Evolutionary conservation across 352 stramenopile genomes (phyloP).

Genomic region (Pythium aristosporum): DNA sequence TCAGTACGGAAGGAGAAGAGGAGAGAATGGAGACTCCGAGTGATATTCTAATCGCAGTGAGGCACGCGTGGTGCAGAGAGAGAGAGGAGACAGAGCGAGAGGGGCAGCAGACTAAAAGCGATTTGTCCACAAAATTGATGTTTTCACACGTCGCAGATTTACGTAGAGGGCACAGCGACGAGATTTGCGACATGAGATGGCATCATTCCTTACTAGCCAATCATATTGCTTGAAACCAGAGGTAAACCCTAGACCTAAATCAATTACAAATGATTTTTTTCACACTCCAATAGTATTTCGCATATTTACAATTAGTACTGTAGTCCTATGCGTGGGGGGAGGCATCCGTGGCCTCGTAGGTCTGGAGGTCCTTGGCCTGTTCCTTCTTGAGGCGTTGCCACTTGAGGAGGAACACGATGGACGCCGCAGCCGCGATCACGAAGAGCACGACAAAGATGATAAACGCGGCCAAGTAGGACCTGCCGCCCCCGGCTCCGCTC

Average conservation of each 20-base stretch:
- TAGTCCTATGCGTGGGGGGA: background rate
- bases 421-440: constrained; percentile 20
- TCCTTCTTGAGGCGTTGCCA: constrained; percentile 26
- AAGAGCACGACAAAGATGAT: constrained; percentile 44
- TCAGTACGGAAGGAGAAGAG: background rate
- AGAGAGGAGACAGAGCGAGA: no score
- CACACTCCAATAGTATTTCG: background rate
- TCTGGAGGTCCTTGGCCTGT: background rate
- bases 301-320: no score
- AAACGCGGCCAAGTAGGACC: constrained; percentile 37
- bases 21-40: background rate
- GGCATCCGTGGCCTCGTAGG: constrained; percentile 13
- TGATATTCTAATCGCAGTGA: no score
- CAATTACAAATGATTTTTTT: no score
- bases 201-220: background rate
- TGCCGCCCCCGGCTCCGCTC: background rate
- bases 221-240: background rate
- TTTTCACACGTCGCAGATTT: constrained; percentile 1
- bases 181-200: background rate
- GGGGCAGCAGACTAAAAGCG: background rate
- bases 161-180: background rate
- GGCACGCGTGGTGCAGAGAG: no score
- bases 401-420: constrained; percentile 31
- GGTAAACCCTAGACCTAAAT: background rate
- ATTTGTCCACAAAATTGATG: background rate